A percentile compares a stretch with the other conserved stretches of the same genome.
These are phyloP conservation scores for Mycena epipterygia DNA, from an alignment of 768 basidiomycete genomes.

Conservation along the genomic window DNA sequence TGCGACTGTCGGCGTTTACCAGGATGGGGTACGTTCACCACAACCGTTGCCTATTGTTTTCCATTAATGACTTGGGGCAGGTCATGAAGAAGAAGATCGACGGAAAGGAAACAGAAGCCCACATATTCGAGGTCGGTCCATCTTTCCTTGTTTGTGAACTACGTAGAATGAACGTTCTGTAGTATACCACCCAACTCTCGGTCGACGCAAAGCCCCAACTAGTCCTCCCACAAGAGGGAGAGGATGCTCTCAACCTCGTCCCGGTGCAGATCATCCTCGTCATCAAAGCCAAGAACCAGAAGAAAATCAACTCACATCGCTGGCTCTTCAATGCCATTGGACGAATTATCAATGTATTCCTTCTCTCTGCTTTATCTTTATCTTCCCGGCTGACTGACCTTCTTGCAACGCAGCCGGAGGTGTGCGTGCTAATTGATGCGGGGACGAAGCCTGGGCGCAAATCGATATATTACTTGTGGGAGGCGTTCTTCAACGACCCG, in stretches of 20 bases:
- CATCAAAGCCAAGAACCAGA: slow-evolving; percentile 93
- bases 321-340: slow-evolving; percentile 98
- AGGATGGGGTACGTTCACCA: too few relatives aligned
- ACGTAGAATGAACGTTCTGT: slow-evolving; percentile 12
- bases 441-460: slow-evolving; percentile 97
- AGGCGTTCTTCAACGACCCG: slow-evolving; percentile 85
- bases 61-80: too few relatives aligned
- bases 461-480: slow-evolving; percentile 95
- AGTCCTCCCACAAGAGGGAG: slow-evolving; percentile 85
- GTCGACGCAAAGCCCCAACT: slow-evolving; percentile 92
- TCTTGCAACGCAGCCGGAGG: slow-evolving; percentile 73
- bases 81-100: slow-evolving; percentile 95
- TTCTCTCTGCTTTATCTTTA: slow-evolving; percentile 46
- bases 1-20: slow-evolving; percentile 92
- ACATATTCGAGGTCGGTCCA: slow-evolving; percentile 88
- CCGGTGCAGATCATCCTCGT: slow-evolving; percentile 93
- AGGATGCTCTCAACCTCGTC: slow-evolving; percentile 92
- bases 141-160: not conserved
- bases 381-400: not conserved
- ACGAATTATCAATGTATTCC: slow-evolving; percentile 70
- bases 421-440: slow-evolving; percentile 92
- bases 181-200: slow-evolving; percentile 97
- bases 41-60: too few relatives aligned
- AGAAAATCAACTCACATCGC: slow-evolving; percentile 95
- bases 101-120: slow-evolving; percentile 89